phyloP scores from a whole-genome alignment of 208 protist species.

The Zelonia costaricensis region DNA sequence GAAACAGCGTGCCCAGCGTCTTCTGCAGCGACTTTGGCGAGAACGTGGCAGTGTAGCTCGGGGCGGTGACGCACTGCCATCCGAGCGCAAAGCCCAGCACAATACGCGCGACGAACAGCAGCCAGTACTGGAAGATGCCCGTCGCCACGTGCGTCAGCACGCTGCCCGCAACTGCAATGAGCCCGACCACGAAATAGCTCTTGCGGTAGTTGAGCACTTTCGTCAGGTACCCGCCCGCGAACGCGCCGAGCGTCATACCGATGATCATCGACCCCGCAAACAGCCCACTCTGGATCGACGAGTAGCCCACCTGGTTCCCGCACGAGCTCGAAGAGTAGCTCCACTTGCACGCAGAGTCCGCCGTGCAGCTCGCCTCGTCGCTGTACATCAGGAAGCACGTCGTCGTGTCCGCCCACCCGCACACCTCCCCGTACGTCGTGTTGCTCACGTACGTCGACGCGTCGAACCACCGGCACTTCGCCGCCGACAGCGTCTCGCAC shows the following conservation, averaged over 20 bases:
- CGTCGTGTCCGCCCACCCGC: slow-evolving; percentile 30
- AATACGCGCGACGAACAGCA: slow-evolving; percentile 51
- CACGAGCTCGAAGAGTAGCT: slow-evolving; percentile 32
- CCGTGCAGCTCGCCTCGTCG: slow-evolving; percentile 19
- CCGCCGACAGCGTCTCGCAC: slow-evolving; percentile 29
- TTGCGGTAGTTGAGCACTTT: slow-evolving; percentile 39
- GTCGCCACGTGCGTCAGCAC: slow-evolving; percentile 45
- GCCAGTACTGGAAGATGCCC: slow-evolving; percentile 37
- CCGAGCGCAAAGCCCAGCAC: slow-evolving; percentile 53
- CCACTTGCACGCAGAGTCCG: slow-evolving; percentile 33
- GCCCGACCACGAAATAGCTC: slow-evolving; percentile 44
- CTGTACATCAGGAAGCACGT: slow-evolving; percentile 39
- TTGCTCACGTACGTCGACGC: slow-evolving; percentile 5
- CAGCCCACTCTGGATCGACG: slow-evolving; percentile 39
- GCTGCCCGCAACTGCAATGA: slow-evolving; percentile 25
- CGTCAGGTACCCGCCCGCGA: slow-evolving; percentile 34
- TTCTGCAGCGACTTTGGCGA: slow-evolving; percentile 27
- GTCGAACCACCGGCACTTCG: slow-evolving; percentile 28
- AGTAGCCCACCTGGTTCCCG: slow-evolving; percentile 46
- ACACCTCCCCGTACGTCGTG: slow-evolving; percentile 18
- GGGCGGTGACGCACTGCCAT: slow-evolving; percentile 29
- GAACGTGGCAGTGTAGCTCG: slow-evolving; percentile 60
- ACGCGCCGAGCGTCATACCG: slow-evolving; percentile 49
- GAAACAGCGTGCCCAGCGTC: slow-evolving; percentile 48
- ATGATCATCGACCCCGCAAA: slow-evolving; percentile 68